phyloP scores from a whole-genome alignment of 108 stramenopile species.

The Stephanodiscus minutulus region DNA sequence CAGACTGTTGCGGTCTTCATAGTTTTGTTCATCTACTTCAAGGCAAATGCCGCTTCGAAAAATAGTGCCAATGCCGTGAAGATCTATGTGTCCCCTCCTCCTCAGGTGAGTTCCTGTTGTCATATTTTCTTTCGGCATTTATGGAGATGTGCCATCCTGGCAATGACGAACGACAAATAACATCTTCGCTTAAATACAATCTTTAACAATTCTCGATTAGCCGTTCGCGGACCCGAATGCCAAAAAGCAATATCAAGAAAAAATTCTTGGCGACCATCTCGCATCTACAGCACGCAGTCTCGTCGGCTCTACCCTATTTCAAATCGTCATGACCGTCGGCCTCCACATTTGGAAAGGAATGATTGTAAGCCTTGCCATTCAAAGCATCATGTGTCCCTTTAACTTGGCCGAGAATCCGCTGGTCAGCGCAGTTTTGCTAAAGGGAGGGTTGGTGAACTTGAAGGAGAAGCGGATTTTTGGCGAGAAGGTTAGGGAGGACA shows the following conservation, averaged over 20 bases:
- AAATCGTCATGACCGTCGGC: slow-evolving; percentile 78
- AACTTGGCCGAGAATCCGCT: slow-evolving; percentile 76
- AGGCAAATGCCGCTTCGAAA: slow-evolving; percentile 46
- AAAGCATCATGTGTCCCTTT: slow-evolving; percentile 84
- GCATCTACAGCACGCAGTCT: slow-evolving; percentile 56
- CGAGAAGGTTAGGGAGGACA: slow-evolving; percentile 67
- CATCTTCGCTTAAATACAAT: background rate
- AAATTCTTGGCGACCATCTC: slow-evolving; percentile 55
- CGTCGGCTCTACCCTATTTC: slow-evolving; percentile 74
- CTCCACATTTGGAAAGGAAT: slow-evolving; percentile 88
- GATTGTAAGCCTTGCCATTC: slow-evolving; percentile 88
- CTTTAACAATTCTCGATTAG: slow-evolving; percentile 29
- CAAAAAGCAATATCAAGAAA: slow-evolving; percentile 80
- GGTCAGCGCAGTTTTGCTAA: slow-evolving; percentile 58
- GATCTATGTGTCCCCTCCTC: slow-evolving; percentile 78
- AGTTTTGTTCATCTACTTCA: slow-evolving; percentile 64
- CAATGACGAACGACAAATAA: background rate
- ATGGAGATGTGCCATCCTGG: background rate
- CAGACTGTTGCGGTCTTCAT: slow-evolving; percentile 62
- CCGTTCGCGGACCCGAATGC: slow-evolving; percentile 81
- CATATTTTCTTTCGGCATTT: slow-evolving; percentile 9
- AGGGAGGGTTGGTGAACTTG: slow-evolving; percentile 53
- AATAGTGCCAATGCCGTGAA: slow-evolving; percentile 39
- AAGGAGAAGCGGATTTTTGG: slow-evolving; percentile 68
- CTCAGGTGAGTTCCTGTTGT: slow-evolving; percentile 65